These are phyloP conservation scores for Leccinum ochraceum DNA, from an alignment of 768 basidiomycete genomes.

Conservation along the genomic window DNA sequence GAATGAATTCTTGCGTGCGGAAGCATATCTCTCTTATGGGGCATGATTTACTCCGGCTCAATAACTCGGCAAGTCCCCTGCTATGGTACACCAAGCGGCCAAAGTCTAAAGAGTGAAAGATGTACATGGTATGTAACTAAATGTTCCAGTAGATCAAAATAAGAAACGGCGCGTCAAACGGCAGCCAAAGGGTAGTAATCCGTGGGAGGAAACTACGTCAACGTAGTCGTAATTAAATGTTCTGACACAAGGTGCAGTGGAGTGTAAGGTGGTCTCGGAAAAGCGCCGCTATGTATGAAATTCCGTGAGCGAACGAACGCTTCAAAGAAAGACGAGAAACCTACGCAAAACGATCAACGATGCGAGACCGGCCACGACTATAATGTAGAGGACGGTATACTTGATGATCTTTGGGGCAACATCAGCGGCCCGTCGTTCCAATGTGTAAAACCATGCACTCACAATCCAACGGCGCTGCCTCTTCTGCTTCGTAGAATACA, in stretches of 20 bases:
- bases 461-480: constrained; percentile 91
- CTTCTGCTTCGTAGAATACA: constrained; percentile 95
- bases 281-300: constrained; percentile 55
- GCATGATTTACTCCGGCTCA: constrained; percentile 5
- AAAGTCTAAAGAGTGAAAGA: constrained; percentile 17
- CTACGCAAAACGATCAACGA: constrained; percentile 82
- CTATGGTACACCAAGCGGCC: constrained; percentile 34
- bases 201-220: constrained; percentile 12
- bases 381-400: constrained; percentile 80
- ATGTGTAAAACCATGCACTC: constrained; percentile 25
- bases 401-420: constrained; percentile 63
- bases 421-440: constrained; percentile 8
- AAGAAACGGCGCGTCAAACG: constrained; percentile 7
- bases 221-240: constrained; percentile 60
- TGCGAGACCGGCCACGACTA: constrained; percentile 74
- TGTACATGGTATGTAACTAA: constrained; percentile 28
- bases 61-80: constrained; percentile 15
- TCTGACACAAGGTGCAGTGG: constrained; percentile 81
- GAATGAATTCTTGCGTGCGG: not conserved
- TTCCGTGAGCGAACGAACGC: constrained; percentile 13
- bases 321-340: constrained; percentile 33
- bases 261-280: constrained; percentile 82
- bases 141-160: constrained; percentile 22
- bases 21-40: no score
- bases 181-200: constrained; percentile 9